Evolutionary conservation across 1,284 basidiomycete genomes (phyloP).

Genomic region (Tilletia walkeri): DNA sequence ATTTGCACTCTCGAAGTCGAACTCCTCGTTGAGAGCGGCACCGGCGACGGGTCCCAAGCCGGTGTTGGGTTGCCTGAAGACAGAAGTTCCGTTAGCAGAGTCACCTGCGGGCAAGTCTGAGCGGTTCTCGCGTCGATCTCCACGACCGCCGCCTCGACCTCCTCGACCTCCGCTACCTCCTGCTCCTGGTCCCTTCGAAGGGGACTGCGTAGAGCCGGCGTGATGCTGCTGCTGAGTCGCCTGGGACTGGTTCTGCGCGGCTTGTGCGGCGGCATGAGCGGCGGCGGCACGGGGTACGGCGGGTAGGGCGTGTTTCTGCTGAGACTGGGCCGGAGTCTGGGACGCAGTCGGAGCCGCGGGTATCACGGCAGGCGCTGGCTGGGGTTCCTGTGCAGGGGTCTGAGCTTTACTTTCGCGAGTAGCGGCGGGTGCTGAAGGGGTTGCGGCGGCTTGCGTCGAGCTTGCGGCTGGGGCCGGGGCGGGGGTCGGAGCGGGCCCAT

Average conservation of each 20-base stretch:
- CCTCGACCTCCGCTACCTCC: constrained; percentile 1
- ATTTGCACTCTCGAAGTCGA: constrained; percentile 53
- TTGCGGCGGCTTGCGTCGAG: neutral
- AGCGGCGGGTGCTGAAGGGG: neutral
- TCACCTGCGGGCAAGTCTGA: neutral
- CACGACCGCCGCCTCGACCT: neutral
- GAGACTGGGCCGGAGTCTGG: neutral
- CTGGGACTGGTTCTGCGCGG: neutral
- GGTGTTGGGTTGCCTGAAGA: constrained; percentile 5
- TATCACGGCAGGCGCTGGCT: neutral
- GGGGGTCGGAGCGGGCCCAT: neutral
- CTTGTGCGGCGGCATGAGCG: constrained; percentile 11
- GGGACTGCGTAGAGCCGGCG: neutral
- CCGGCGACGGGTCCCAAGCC: neutral
- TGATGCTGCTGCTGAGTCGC: neutral
- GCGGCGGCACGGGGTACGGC: constrained; percentile 11
- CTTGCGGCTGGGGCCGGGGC: neutral
- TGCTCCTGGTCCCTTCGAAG: neutral
- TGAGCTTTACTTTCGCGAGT: no score
- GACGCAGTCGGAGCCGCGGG: neutral
- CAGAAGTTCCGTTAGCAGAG: constrained; percentile 7
- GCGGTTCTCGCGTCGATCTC: neutral
- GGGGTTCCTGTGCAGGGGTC: neutral
- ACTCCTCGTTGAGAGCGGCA: constrained; percentile 37
- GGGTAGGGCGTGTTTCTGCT: constrained; percentile 12